Conservation (phyloP, 139 green algal species). For the Tetraselmis striata region DNA sequence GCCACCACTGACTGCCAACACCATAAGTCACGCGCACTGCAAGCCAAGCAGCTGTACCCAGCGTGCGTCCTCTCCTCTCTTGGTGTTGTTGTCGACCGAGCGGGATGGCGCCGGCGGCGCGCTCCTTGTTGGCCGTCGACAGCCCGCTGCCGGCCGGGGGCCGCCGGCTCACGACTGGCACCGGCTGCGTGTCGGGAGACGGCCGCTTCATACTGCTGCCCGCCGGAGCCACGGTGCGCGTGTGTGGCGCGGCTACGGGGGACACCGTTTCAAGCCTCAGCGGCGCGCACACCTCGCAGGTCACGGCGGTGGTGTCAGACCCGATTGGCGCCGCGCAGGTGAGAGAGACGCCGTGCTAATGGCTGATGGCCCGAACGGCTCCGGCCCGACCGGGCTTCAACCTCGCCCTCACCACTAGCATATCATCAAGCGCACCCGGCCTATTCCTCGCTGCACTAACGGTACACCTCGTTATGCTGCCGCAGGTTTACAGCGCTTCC, state of each 20-base stretch:
- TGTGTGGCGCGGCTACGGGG: neutral
- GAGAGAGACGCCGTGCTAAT: neutral
- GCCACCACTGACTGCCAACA: too few relatives aligned
- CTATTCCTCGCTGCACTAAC: too few relatives aligned
- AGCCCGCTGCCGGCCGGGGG: neutral
- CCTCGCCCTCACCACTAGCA: too few relatives aligned
- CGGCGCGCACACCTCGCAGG: neutral
- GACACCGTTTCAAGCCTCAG: neutral
- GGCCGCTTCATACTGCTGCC: neutral
- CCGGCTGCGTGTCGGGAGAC: neutral
- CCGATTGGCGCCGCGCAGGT: neutral
- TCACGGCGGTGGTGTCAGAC: neutral
- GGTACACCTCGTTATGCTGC: too few relatives aligned
- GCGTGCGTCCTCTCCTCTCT: too few relatives aligned
- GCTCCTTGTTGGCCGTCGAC: too few relatives aligned
- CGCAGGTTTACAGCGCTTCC: conserved; percentile 42
- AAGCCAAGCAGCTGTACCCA: too few relatives aligned
- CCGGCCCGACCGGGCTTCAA: neutral
- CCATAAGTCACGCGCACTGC: too few relatives aligned
- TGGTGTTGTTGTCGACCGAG: too few relatives aligned
- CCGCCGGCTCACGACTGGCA: neutral
- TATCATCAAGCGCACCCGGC: too few relatives aligned
- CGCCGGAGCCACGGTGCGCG: neutral
- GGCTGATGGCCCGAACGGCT: neutral
- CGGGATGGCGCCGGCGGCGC: too few relatives aligned